These are phyloP conservation scores for Wickerhamomyces bovis DNA, from an alignment of 805 yeast species.

Conservation along the genomic window DNA sequence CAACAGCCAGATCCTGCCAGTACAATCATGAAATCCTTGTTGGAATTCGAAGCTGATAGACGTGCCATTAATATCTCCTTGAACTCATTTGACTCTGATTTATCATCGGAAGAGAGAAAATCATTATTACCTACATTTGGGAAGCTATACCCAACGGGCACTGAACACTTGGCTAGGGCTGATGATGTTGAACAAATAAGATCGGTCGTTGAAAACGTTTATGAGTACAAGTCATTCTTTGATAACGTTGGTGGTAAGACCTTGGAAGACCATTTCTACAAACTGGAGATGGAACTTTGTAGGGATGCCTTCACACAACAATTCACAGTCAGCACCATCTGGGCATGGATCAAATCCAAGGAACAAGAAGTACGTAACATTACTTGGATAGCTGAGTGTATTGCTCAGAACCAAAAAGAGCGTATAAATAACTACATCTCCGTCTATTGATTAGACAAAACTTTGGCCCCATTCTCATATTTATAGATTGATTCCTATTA, in stretches of 20 bases:
- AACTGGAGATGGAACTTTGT: conserved; percentile 86
- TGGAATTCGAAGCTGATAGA: conserved; percentile 92
- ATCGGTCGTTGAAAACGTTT: conserved; percentile 52
- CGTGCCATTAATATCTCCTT: conserved; percentile 87
- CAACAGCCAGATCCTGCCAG: conserved; percentile 68
- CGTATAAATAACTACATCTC: conserved; percentile 87
- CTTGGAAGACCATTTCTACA: conserved; percentile 91
- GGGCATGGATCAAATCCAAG: conserved; percentile 95
- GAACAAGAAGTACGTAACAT: conserved; percentile 97
- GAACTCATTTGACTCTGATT: conserved; percentile 81
- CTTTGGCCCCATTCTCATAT: background rate
- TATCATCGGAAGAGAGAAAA: conserved; percentile 65
- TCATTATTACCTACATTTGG: conserved; percentile 80
- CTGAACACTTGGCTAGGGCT: conserved; percentile 59
- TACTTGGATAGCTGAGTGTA: conserved; percentile 99
- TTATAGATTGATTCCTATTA: no score
- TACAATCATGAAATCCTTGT: conserved; percentile 71
- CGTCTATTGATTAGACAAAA: conserved; percentile 48
- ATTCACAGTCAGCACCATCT: conserved; percentile 80
- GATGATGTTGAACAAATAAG: conserved; percentile 87
- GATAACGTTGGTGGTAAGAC: conserved; percentile 45
- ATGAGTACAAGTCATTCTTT: conserved; percentile 59
- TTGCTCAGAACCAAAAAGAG: conserved; percentile 96
- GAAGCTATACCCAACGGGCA: conserved; percentile 62
- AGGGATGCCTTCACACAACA: conserved; percentile 94